Evolutionary conservation across 306 rosid genomes (phyloP).

Genomic region (Purshia tridentata): DNA sequence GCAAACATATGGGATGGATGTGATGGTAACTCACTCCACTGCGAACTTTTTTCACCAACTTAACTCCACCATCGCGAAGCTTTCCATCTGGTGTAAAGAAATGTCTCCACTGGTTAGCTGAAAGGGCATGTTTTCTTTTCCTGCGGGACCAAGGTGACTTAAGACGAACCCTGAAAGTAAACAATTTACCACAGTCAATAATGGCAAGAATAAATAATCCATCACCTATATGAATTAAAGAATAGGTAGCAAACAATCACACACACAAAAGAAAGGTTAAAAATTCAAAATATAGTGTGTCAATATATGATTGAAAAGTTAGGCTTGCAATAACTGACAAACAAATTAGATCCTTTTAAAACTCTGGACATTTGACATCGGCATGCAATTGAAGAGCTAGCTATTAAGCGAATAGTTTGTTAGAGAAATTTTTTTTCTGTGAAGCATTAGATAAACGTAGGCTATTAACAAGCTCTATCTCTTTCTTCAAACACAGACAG

Average conservation of each 20-base stretch:
- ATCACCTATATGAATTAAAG: neutral
- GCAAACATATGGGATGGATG: slow-evolving; percentile 12
- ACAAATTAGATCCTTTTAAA: neutral
- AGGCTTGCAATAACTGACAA: neutral
- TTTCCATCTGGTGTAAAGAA: slow-evolving; percentile 81
- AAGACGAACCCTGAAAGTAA: slow-evolving; percentile 73
- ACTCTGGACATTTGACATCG: neutral
- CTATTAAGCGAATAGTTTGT: neutral
- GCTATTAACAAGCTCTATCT: neutral
- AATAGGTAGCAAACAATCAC: slow-evolving; percentile 17
- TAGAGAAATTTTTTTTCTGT: neutral
- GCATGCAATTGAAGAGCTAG: neutral
- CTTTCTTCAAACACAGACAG: slow-evolving; percentile 10
- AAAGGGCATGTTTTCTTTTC: slow-evolving; percentile 84
- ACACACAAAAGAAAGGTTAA: slow-evolving; percentile 9
- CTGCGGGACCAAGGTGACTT: slow-evolving; percentile 99
- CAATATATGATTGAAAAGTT: neutral
- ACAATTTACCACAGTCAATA: slow-evolving; percentile 9
- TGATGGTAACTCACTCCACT: slow-evolving; percentile 80
- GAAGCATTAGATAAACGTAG: neutral
- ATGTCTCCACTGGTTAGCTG: slow-evolving; percentile 74
- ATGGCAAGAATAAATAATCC: neutral
- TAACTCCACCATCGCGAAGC: slow-evolving; percentile 82
- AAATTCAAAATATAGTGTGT: neutral
- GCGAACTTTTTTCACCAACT: slow-evolving; percentile 92